Base-by-base conservation (phyloP, 495 filamentous ascomycete species). In the Halenospora varia region DNA sequence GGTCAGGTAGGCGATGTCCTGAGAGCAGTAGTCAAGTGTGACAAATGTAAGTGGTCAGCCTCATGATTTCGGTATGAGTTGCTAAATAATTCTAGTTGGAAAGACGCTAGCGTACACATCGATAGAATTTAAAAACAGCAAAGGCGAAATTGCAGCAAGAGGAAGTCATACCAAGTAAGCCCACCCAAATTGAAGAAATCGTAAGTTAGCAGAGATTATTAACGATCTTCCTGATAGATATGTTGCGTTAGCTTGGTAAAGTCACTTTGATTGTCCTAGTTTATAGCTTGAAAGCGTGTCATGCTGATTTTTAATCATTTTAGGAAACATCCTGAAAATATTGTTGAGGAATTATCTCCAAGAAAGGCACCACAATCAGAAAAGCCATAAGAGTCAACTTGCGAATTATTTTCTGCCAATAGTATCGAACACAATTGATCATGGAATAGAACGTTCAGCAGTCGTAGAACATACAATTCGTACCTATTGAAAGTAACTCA, bases 91-190 rank as follows among this genome's bases (percentile, higher is more conserved):
- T 35, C 41, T 48, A 96, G 91, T 97, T 63, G 94, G 94, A 44
- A 96, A 94, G 72, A 95, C 88, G 0, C 76, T 98, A 19, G 94
- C 94, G 13, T 98, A 83, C 64, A 98, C 94, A 0, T 86, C 77
- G 2, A 86, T 97, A 57, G 78, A 76, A 11, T 97, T 98, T 70
- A 77, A 70, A 24, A 92, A 96, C 63, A 65, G 66, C n/a, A 82
- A 88, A 59, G 85, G 88, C 10, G 81, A 96, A 25, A 62, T 96
- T 22, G 82, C 92, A 39, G 94, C 94, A 2, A 75, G 92, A 57
- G 94, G 94, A 20, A 97, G 93, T 63, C 94, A 98, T 75, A 97
- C 94, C 9, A 98, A 98, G 90, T 96, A 66, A 68, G 83, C 29
- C 29, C 29, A 13, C 13, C 29, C 29, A 35, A 35, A 35, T 35